Base-by-base conservation (phyloP, 2,329 filamentous ascomycete species). In the Exophiala aquamarina region DNA sequence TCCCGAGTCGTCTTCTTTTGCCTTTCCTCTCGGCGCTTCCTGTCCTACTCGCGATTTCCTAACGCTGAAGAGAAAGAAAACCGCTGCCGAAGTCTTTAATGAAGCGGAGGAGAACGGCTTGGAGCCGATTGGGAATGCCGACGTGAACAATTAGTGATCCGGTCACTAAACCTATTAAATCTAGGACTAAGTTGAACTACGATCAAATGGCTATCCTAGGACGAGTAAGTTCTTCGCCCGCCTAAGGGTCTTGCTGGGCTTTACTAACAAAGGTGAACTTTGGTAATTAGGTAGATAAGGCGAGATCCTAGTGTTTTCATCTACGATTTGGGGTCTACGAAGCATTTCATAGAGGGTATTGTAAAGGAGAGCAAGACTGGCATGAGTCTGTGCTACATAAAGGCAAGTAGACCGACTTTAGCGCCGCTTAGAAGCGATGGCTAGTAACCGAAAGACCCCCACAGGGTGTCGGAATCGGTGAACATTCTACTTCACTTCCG, bases 41-140 rank as follows among this genome's bases (percentile, higher is more conserved):
- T 44, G 21, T 36, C 20, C 39, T 17, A n/a, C n/a, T n/a, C n/a
- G n/a, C n/a, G n/a, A n/a, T n/a, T n/a, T n/a, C n/a, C n/a, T 63
- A 52, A 72, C 72, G 54, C 72, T 72, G 43, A 70, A 70, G 57
- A 73, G 65, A 54, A 62, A 71, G 59, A 67, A 66, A 53, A 72
- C 72, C 53, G 68, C 70, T 62, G 75, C 76, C 19, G 75, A 56
- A 46, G 52, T 59, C 36, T 54, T 57, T 44, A 38, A 58, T 53
- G 37, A 59, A 51, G 50, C 52, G 33, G 53, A 59, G 50, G 35
- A 42, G 38, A 48, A 58, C 31, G 45, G 45, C 35, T 42, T 17
- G 40, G 7, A 48, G 41, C 36, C 32, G 32, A 44, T 44, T 37
- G 37, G 38, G 21, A 31, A 56, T 32, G 40, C 44, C 44, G 37